Evolutionary conservation across 1,284 basidiomycete species (phyloP).

Genomic region (Tilletia walkeri): DNA sequence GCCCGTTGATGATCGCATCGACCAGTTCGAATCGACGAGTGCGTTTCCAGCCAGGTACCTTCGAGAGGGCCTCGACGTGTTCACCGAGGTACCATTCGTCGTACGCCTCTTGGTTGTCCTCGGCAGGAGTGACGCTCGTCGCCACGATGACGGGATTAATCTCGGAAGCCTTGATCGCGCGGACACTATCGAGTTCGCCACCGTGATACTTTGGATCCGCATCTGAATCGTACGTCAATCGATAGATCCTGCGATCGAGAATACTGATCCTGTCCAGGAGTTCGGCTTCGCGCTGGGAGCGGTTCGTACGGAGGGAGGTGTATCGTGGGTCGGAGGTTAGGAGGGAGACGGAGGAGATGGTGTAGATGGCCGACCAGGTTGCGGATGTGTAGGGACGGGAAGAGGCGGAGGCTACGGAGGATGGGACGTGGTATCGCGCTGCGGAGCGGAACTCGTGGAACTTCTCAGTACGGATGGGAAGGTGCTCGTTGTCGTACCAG

Average conservation of each 20-base stretch:
- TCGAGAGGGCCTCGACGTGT: conserved; percentile 32
- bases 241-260: conserved; percentile 55
- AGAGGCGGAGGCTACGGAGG: background rate
- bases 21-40: conserved; percentile 40
- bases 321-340: conserved; percentile 51
- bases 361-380: conserved; percentile 55
- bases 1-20: conserved; percentile 33
- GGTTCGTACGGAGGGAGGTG: conserved; percentile 43
- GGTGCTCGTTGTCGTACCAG: conserved; percentile 58
- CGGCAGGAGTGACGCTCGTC: conserved; percentile 30
- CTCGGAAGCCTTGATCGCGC: background rate
- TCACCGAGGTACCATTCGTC: conserved; percentile 41
- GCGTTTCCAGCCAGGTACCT: conserved; percentile 42
- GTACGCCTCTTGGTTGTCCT: conserved; percentile 28
- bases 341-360: conserved; percentile 46
- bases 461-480: conserved; percentile 51
- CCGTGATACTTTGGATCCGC: conserved; percentile 7
- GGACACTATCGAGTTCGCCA: background rate
- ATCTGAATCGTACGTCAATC: conserved; percentile 38
- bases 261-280: conserved; percentile 52
- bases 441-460: conserved; percentile 29
- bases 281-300: conserved; percentile 54
- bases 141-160: conserved; percentile 29
- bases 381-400: conserved; percentile 8
- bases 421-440: conserved; percentile 23